Base-by-base conservation (phyloP, 441 rosid species). In the Lepidium campestre region DNA sequence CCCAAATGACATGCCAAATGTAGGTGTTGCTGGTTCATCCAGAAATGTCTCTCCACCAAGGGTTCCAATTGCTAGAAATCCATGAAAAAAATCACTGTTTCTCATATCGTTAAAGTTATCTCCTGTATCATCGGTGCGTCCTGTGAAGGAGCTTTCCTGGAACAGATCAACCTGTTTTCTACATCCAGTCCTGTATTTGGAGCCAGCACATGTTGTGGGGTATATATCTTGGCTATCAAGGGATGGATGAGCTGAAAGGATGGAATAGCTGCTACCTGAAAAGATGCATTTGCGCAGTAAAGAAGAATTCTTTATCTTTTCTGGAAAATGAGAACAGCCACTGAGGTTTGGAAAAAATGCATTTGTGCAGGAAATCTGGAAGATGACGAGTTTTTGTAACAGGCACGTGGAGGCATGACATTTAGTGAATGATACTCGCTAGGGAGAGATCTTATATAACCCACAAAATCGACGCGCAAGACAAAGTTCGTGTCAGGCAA, bases 11-110 rank as follows among this genome's bases (percentile, higher is more conserved):
- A 62, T 63, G 59, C 90, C 69, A 73, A 92, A 85, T 67, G 89
- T 86, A 15, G 98, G 91, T 10, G 95, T 89, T 73, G 71, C 77
- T 22, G 86, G 84, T 62, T 81, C 91, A 19, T 80, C 83, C 65
- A 72, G 57, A 58, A 67, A 49, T 49, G 78, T 76, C 75, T 80
- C 85, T 55, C 74, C 80, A 54, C 98, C 98, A 63, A 93, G 87
- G 68, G 96, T 88, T 77, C 98, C 97, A 69, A 93, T 90, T 60
- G 96, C 73, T 7, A 90, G 89, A 75, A 93, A 88, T 57, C 98
- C 98, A 67, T 82, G 80, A 78, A 90, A 93, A 45, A 78, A 76
- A 45, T 88, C 91, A 31, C 84, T 72, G 76, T 67, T 78, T 68
- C 82, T 55, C 62, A 71, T 78, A 57, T 79, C 84, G 64, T 69